phyloP scores from a whole-genome alignment of 1,139 yeast species.

The Blastobotrys elegans region DNA sequence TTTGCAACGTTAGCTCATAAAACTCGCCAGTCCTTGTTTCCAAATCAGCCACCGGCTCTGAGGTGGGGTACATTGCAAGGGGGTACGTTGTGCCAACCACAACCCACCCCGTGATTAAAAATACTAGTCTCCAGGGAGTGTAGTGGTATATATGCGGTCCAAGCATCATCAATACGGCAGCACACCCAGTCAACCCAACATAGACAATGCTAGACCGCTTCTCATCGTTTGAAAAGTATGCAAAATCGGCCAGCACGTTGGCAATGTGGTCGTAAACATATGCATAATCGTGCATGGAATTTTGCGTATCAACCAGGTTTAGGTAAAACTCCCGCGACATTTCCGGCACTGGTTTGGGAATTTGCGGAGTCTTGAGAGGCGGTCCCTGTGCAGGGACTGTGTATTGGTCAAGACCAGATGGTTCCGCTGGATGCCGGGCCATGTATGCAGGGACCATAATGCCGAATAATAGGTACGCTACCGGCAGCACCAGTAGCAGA shows the following conservation, averaged over 20 bases:
- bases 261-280: constrained; percentile 55
- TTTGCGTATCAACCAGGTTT: constrained; percentile 80
- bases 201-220: constrained; percentile 46
- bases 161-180: constrained; percentile 29
- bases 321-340: constrained; percentile 71
- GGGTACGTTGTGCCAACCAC: constrained; percentile 53
- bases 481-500: constrained; percentile 47
- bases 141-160: constrained; percentile 38
- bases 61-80: constrained; percentile 27
- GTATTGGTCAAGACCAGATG: constrained; percentile 36
- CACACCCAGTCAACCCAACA: constrained; percentile 35
- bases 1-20: constrained; percentile 20
- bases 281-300: constrained; percentile 69
- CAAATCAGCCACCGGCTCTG: neutral
- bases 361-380: constrained; percentile 42
- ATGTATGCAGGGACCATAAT: constrained; percentile 69
- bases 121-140: constrained; percentile 33
- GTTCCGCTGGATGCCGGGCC: constrained; percentile 38
- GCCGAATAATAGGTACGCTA: constrained; percentile 48
- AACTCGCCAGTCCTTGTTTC: neutral
- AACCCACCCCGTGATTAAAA: constrained; percentile 49
- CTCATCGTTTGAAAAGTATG: constrained; percentile 62
- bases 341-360: constrained; percentile 76
- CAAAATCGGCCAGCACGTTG: constrained; percentile 49
- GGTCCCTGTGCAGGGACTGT: constrained; percentile 56